Evolutionary conservation across 192 early-diverging fungal species (phyloP).

Genomic region (Chytriomyces sp.): DNA sequence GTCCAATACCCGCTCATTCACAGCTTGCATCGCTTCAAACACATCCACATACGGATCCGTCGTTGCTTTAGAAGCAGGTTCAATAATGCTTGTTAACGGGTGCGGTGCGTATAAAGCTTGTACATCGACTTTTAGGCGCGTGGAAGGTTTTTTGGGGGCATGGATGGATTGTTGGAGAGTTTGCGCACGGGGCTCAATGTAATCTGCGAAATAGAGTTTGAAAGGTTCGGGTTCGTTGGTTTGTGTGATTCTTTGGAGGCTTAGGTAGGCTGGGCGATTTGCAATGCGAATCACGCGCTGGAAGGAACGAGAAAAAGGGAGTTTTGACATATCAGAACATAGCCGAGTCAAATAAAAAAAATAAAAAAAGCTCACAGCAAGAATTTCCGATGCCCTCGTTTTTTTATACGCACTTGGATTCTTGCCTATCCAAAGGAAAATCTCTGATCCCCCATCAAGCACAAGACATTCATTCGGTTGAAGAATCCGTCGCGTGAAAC

Average conservation of each 20-base stretch:
- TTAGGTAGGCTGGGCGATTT: constrained; percentile 49
- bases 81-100: neutral
- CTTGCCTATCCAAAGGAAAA: constrained; percentile 60
- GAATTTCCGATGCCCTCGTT: constrained; percentile 42
- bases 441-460: constrained; percentile 52
- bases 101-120: constrained; percentile 52
- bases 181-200: constrained; percentile 35
- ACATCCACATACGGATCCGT: neutral
- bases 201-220: constrained; percentile 57
- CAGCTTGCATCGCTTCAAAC: constrained; percentile 31
- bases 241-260: constrained; percentile 44
- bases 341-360: too few species aligned
- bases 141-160: neutral
- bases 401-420: constrained; percentile 23
- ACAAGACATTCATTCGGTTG: constrained; percentile 48
- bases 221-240: constrained; percentile 55
- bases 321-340: too few species aligned
- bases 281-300: constrained; percentile 41
- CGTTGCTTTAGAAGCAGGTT: neutral
- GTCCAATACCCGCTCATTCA: constrained; percentile 41
- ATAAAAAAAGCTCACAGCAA: constrained; percentile 49
- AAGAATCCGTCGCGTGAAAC: constrained; percentile 28
- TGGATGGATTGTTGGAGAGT: neutral
- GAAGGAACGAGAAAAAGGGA: neutral
- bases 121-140: constrained; percentile 49